These are phyloP conservation scores for Neonothopanus nambi DNA, from an alignment of 1,284 basidiomycete species.

Conservation along the genomic window DNA sequence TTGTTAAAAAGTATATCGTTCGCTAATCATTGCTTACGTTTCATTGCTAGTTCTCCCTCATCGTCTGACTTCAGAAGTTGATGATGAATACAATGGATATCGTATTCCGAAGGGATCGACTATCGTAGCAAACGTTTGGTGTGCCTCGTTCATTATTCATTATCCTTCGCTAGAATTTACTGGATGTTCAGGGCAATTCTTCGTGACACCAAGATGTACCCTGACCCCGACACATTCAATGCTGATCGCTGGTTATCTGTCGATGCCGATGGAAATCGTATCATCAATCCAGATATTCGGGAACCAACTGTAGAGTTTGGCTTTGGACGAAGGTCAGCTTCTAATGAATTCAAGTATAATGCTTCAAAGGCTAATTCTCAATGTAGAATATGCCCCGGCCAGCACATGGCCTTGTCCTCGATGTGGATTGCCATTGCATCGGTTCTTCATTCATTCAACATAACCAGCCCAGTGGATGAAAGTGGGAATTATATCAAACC, in stretches of 20 bases:
- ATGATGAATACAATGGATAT: background rate
- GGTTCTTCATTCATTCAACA: background rate
- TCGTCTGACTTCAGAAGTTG: background rate
- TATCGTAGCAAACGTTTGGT: background rate
- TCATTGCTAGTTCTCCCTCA: background rate
- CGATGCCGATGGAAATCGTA: background rate
- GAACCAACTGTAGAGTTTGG: background rate
- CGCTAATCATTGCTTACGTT: background rate
- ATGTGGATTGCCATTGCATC: constrained; percentile 3
- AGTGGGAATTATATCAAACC: background rate
- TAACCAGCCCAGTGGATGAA: background rate
- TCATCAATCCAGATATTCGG: background rate
- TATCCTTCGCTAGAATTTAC: too few species aligned
- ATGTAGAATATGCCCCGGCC: constrained; percentile 4
- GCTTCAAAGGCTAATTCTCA: too few species aligned
- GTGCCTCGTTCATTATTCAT: background rate
- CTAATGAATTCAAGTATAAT: too few species aligned
- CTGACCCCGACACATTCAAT: background rate
- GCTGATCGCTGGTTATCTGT: background rate
- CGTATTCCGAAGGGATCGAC: background rate
- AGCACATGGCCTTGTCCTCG: constrained; percentile 5
- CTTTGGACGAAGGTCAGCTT: background rate
- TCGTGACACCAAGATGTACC: constrained; percentile 15
- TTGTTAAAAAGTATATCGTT: background rate
- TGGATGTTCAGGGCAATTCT: constrained; percentile 16